These are phyloP conservation scores for Cordyceps farinosa DNA, from an alignment of 2,329 filamentous ascomycete genomes.

Conservation along the genomic window DNA sequence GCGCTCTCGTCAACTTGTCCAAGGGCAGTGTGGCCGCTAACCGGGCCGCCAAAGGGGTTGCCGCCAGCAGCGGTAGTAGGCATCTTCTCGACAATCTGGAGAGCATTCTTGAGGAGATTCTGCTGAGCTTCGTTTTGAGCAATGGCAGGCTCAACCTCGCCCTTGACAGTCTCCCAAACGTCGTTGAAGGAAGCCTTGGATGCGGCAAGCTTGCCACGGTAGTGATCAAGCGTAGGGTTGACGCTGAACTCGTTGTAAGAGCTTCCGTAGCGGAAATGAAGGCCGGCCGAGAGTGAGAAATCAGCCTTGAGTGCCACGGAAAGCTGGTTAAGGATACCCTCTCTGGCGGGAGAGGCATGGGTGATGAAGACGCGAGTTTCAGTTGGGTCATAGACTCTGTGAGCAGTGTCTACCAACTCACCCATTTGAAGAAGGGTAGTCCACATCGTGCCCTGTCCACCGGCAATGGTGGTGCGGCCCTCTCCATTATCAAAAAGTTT, in stretches of 20 bases:
- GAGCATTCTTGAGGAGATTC: conserved; percentile 82
- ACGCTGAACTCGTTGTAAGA: conserved; percentile 99
- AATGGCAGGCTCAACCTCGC: conserved; percentile 92
- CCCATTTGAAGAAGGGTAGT: conserved; percentile 97
- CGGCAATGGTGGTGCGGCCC: conserved; percentile 94
- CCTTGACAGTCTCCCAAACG: conserved; percentile 98
- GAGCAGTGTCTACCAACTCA: conserved; percentile 94
- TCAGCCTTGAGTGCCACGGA: conserved; percentile 97
- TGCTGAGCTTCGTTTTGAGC: conserved; percentile 91
- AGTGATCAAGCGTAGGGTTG: conserved; percentile 96
- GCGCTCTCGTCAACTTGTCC: conserved; percentile 97
- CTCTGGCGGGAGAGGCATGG: conserved; percentile 91
- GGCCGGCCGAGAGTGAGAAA: conserved; percentile 94
- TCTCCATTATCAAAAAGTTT: conserved; percentile 99
- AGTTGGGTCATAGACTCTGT: conserved; percentile 96
- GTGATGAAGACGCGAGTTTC: conserved; percentile 97
- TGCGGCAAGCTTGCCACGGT: conserved; percentile 94
- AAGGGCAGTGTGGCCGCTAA: conserved; percentile 65
- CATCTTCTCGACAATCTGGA: conserved; percentile 98
- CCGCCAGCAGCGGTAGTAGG: conserved; percentile 89
- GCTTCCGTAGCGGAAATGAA: conserved; percentile 97
- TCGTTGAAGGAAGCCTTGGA: conserved; percentile 99
- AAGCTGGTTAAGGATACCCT: conserved; percentile 95
- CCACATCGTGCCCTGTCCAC: conserved; percentile 99
- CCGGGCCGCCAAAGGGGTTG: conserved; percentile 90